phyloP scores from a whole-genome alignment of 2,329 filamentous ascomycete species.

The Neocucurbitaria cava region DNA sequence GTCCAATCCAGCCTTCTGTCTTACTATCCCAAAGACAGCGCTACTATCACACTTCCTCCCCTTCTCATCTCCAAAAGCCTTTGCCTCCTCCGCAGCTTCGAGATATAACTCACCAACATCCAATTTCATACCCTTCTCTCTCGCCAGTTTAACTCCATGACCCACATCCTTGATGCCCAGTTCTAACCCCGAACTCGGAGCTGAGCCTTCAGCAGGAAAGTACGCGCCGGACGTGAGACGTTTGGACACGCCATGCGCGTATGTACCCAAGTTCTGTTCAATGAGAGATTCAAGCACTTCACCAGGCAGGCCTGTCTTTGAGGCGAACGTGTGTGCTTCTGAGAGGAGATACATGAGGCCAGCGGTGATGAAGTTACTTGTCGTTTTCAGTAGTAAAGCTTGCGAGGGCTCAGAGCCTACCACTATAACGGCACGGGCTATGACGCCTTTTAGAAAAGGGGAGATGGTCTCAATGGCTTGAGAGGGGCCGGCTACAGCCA shows the following conservation, averaged over 20 bases:
- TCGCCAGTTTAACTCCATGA: slow-evolving; percentile 56
- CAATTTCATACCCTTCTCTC: slow-evolving; percentile 49
- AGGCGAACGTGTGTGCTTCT: slow-evolving; percentile 59
- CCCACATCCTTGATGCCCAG: slow-evolving; percentile 62
- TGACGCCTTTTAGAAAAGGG: slow-evolving; percentile 53
- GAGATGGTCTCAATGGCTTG: slow-evolving; percentile 45
- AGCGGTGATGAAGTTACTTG: slow-evolving; percentile 58
- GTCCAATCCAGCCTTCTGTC: slow-evolving; percentile 51
- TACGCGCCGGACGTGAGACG: slow-evolving; percentile 38
- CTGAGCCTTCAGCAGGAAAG: slow-evolving; percentile 30
- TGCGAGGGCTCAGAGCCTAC: slow-evolving; percentile 54
- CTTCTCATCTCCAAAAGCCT: slow-evolving; percentile 43
- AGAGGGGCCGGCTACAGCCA: slow-evolving; percentile 54
- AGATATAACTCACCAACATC: slow-evolving; percentile 55
- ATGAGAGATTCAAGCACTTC: slow-evolving; percentile 54
- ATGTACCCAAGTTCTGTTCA: slow-evolving; percentile 38
- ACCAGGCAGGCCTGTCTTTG: slow-evolving; percentile 53
- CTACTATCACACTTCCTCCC: slow-evolving; percentile 57
- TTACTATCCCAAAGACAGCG: slow-evolving; percentile 59
- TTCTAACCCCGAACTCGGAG: slow-evolving; percentile 58
- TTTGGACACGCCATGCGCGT: slow-evolving; percentile 33
- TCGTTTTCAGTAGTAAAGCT: slow-evolving; percentile 58
- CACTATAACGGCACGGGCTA: slow-evolving; percentile 51
- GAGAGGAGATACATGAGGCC: slow-evolving; percentile 59
- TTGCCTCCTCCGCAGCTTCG: slow-evolving; percentile 54